Evolutionary conservation across 495 filamentous ascomycete genomes (phyloP).

Genomic region (Trichoderma parareesei): DNA sequence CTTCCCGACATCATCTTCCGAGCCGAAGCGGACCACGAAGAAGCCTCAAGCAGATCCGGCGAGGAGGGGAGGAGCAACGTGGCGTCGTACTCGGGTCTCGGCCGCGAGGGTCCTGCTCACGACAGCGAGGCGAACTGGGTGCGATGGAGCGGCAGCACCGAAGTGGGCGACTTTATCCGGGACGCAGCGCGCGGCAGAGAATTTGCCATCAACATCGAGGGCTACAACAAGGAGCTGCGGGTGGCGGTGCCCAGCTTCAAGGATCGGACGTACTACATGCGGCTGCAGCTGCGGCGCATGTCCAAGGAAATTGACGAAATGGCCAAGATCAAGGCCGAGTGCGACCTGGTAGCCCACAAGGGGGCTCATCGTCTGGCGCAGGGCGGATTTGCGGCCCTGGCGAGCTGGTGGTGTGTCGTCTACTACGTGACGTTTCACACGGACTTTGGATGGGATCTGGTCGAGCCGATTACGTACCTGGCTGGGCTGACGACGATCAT

Average conservation of each 20-base stretch:
- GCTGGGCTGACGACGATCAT: slow-evolving; percentile 77
- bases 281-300: slow-evolving; percentile 64
- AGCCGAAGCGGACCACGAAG: slow-evolving; percentile 58
- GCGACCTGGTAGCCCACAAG: slow-evolving; percentile 66
- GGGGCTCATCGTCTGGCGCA: slow-evolving; percentile 74
- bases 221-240: slow-evolving; percentile 56
- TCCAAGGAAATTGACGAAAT: slow-evolving; percentile 56
- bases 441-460: slow-evolving; percentile 76
- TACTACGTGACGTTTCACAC: slow-evolving; percentile 73
- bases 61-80: slow-evolving; percentile 29
- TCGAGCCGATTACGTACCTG: slow-evolving; percentile 87
- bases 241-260: slow-evolving; percentile 80
- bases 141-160: slow-evolving; percentile 83
- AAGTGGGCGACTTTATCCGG: slow-evolving; percentile 91
- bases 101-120: slow-evolving; percentile 37
- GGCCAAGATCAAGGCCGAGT: slow-evolving; percentile 69
- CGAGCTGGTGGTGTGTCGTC: slow-evolving; percentile 73
- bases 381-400: slow-evolving; percentile 62
- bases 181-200: slow-evolving; percentile 77
- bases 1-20: slow-evolving; percentile 71
- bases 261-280: slow-evolving; percentile 81
- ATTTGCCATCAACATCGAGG: slow-evolving; percentile 79
- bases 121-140: slow-evolving; percentile 53
- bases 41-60: slow-evolving; percentile 21
- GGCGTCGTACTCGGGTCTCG: slow-evolving; percentile 52